These are phyloP conservation scores for Orychophragmus violaceus DNA, from an alignment of 345 rosid species.

Conservation along the genomic window DNA sequence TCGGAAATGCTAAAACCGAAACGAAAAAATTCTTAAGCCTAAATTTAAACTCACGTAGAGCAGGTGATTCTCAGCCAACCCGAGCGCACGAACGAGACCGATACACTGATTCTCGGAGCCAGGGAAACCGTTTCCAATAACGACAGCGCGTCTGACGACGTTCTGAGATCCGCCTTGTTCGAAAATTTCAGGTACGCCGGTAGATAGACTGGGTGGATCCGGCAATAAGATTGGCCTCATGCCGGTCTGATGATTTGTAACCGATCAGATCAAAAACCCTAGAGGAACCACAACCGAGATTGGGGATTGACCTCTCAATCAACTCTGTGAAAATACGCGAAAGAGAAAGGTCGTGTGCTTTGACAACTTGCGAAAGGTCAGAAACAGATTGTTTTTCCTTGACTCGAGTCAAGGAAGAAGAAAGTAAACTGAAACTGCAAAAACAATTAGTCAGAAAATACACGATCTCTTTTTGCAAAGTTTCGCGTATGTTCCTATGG, in stretches of 20 bases:
- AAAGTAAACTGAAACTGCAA: too few relatives aligned
- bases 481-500: too few relatives aligned
- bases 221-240: conserved; percentile 92
- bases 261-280: conserved; percentile 22
- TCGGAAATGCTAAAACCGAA: background rate
- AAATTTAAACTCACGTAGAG: conserved; percentile 54
- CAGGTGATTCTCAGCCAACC: conserved; percentile 55
- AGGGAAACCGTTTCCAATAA: conserved; percentile 79
- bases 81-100: conserved; percentile 85
- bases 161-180: conserved; percentile 60
- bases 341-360: conserved; percentile 9
- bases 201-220: conserved; percentile 62
- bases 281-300: background rate
- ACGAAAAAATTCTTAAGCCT: background rate
- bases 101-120: conserved; percentile 89
- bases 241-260: conserved; percentile 1
- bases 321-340: background rate
- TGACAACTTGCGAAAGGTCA: conserved; percentile 12
- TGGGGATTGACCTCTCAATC: background rate
- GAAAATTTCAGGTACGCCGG: conserved; percentile 90
- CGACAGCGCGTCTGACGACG: conserved; percentile 81
- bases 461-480: too few relatives aligned
- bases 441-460: background rate
- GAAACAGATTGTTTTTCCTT: background rate
- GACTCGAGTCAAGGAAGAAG: too few relatives aligned